Base-by-base conservation (phyloP, 163 green algal genomes). In the Chlorella variabilis region DNA sequence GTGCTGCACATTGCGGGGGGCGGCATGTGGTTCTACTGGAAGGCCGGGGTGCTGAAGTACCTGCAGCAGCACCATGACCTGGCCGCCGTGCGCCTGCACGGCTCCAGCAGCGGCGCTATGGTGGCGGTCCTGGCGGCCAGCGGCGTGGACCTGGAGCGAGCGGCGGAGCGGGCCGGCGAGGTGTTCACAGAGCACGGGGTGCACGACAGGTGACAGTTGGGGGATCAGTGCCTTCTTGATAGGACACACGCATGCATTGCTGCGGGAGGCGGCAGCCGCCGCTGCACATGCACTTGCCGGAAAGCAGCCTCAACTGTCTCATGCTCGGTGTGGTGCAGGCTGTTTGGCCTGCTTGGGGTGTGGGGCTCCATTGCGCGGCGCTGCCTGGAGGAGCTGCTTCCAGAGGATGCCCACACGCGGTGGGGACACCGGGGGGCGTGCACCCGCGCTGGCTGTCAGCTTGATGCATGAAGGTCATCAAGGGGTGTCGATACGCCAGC, bases 371-470 rank as follows among this genome's bases (percentile, higher is more conserved):
- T 91, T 9, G 71, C 89, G 0, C 69, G 82, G 2, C 66, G 80
- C 33, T 91, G 87, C 84, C 79, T 91, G 51, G 49, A 91, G 23
- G 79, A 83, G 31, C 39, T 91, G 31, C 73, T 91, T 34, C 87
- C 87, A 0, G 34, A 49, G 4, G 80, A 89, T 58, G 82, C 82
- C 8, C 65, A 68, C 75, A 27, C 27, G 20, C 15, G 74, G 71
- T 78, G n/a, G n/a, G n/a, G n/a, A n/a, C n/a, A n/a, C n/a, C n/a
- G n/a, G n/a, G n/a, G n/a, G n/a, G n/a, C n/a, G n/a, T n/a, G n/a
- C n/a, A n/a, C n/a, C n/a, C n/a, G n/a, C n/a, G n/a, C n/a, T n/a
- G n/a, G n/a, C n/a, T n/a, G n/a, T n/a, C n/a, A n/a, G n/a, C n/a
- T n/a, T n/a, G n/a, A n/a, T n/a, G n/a, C n/a, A n/a, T n/a, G n/a